phyloP scores from a whole-genome alignment of 192 early-diverging fungal genomes.

The Coemansia sp. region DNA sequence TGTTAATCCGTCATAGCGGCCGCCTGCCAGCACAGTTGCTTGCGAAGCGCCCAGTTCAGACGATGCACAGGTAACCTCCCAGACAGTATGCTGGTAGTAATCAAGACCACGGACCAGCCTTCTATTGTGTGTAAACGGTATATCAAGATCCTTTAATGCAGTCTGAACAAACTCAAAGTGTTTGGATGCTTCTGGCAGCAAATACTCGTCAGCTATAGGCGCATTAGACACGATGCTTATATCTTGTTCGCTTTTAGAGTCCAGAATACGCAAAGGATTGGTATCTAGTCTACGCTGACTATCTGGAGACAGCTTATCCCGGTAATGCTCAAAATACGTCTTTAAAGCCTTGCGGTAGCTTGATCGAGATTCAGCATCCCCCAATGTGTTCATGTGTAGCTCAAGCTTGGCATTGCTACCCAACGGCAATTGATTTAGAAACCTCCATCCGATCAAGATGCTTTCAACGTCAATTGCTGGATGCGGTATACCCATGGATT shows the following conservation, averaged over 20 bases:
- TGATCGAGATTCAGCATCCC: conserved; percentile 26
- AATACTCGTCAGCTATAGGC: conserved; percentile 50
- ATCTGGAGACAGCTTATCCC: conserved; percentile 49
- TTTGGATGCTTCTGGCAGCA: conserved; percentile 29
- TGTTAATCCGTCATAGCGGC: conserved; percentile 63
- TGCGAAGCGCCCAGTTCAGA: conserved; percentile 56
- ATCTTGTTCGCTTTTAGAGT: conserved; percentile 61
- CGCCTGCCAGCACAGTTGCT: conserved; percentile 65
- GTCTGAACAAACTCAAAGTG: conserved; percentile 54
- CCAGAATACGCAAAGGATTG: conserved; percentile 64
- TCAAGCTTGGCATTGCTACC: conserved; percentile 10
- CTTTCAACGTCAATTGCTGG: conserved; percentile 60
- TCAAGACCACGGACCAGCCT: conserved; percentile 66
- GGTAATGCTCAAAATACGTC: conserved; percentile 47
- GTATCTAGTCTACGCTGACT: conserved; percentile 53
- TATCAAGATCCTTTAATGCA: conserved; percentile 43
- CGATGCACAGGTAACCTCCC: conserved; percentile 54
- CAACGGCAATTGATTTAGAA: conserved; percentile 44
- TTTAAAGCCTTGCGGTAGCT: conserved; percentile 49
- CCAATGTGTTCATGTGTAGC: conserved; percentile 42
- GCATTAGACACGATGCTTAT: conserved; percentile 29
- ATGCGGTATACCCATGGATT: conserved; percentile 56
- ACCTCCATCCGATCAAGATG: conserved; percentile 55
- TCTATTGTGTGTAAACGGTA: conserved; percentile 56
- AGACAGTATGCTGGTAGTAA: conserved; percentile 69